A percentile compares a stretch with the other conserved stretches of the same genome.
Evolutionary conservation across 495 filamentous ascomycete genomes (phyloP).

Genomic region (Aspergillus sparsus): DNA sequence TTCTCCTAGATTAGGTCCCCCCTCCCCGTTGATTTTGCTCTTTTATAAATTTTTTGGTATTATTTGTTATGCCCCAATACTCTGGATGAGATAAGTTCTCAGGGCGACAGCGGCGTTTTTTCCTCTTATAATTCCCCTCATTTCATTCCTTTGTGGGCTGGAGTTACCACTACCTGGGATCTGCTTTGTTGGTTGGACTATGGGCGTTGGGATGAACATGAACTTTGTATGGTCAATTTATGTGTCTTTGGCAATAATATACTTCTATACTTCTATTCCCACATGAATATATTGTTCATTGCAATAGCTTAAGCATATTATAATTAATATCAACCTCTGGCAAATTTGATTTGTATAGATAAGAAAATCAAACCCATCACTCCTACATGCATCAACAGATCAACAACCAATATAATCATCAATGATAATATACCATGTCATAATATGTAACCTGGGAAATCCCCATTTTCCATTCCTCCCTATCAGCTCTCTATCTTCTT

Average conservation of each 20-base stretch:
- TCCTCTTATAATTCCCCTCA: neutral
- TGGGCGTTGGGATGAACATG: slow-evolving; percentile 19
- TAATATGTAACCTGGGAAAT: neutral
- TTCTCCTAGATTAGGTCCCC: neutral
- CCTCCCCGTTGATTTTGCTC: slow-evolving; percentile 1
- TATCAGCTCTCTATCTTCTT: slow-evolving; percentile 10
- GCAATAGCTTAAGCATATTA: too few relatives aligned
- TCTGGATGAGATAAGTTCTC: slow-evolving; percentile 8
- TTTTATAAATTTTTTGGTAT: neutral
- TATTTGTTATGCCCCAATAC: slow-evolving; percentile 10
- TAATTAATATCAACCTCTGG: too few relatives aligned
- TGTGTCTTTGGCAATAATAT: neutral
- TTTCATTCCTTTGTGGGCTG: slow-evolving; percentile 5
- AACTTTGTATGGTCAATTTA: neutral
- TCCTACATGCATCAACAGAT: too few relatives aligned
- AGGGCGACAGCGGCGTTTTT: slow-evolving; percentile 18
- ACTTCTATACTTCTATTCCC: neutral
- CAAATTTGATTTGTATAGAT: too few relatives aligned
- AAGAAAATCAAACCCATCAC: too few relatives aligned
- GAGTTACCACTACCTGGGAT: slow-evolving; percentile 10
- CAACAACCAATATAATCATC: too few relatives aligned
- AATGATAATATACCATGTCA: too few relatives aligned
- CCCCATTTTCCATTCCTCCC: neutral
- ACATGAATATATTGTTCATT: neutral
- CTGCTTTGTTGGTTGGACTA: slow-evolving; percentile 17